Conservation (phyloP, 2,329 filamentous ascomycete species). For the Exophiala lecanii-corni region DNA sequence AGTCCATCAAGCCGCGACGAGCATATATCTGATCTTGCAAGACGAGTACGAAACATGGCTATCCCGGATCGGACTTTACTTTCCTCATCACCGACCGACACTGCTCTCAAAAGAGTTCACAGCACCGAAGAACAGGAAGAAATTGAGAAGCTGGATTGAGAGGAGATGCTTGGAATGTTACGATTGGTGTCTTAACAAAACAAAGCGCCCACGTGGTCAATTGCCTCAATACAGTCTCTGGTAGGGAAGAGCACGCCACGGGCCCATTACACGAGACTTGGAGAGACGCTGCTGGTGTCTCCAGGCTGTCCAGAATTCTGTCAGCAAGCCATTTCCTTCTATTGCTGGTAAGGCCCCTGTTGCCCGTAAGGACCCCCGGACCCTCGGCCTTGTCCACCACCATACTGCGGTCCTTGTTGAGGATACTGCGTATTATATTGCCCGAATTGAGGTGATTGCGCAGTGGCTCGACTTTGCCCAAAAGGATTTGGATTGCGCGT, state of each 20-base stretch:
- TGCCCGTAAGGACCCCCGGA: slow-evolving; percentile 15
- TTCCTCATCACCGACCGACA: slow-evolving; percentile 18
- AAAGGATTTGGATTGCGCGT: slow-evolving; percentile 24
- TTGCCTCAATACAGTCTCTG: too few species aligned
- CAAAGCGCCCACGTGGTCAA: too few species aligned
- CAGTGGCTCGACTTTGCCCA: slow-evolving; percentile 29
- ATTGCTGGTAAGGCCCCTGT: slow-evolving; percentile 20
- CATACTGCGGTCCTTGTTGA: slow-evolving; percentile 25
- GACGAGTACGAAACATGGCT: slow-evolving; percentile 60
- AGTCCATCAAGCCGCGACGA: slow-evolving; percentile 72
- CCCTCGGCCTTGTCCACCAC: slow-evolving; percentile 17
- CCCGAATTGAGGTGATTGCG: slow-evolving; percentile 16
- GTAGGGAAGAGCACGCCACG: too few species aligned
- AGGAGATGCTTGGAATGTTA: background rate
- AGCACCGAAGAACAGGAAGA: slow-evolving; percentile 59
- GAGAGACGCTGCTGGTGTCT: too few species aligned
- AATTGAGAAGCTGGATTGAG: slow-evolving; percentile 42
- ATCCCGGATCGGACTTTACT: slow-evolving; percentile 10
- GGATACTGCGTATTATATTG: slow-evolving; percentile 19
- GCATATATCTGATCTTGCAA: slow-evolving; percentile 78
- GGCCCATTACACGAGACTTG: too few species aligned
- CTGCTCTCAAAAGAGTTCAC: slow-evolving; percentile 42
- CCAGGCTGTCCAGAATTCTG: too few species aligned
- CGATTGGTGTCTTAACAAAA: too few species aligned
- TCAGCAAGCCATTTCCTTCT: too few species aligned